Base-by-base conservation (phyloP, 768 basidiomycete species). In the Collybiopsis confluens region DNA sequence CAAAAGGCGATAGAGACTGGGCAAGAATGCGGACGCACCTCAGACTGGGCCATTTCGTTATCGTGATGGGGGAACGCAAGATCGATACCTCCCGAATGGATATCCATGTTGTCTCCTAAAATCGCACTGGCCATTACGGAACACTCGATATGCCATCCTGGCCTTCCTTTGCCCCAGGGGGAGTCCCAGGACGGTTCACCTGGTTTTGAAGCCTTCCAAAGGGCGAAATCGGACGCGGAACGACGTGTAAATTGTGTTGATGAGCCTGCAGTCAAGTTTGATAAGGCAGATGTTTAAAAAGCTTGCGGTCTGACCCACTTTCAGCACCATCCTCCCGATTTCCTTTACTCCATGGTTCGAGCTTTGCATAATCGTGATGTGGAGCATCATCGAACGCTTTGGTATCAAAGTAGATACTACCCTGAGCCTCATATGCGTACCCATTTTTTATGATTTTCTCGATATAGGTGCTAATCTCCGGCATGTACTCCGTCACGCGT, bases 131-230 rank as follows among this genome's bases (percentile, higher is more conserved):
- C 95, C 96, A 99, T 99, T 30, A 97, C 96, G 3, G 92, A 95
- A 71, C 96, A 99, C 68, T 99, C 96, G 55, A 99, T 98, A 67
- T 99, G 96, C 96, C 96, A 99, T 15, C 96, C 96, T 2, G 96
- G 96, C 40, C 96, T 80, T n/a, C 95, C 94, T 38, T 74, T 75
- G 16, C 97, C 97, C 97, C 97, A 99, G 4, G 92, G 88, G 10
- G 94, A 97, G 0, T 87, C 83, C 96, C 97, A 99, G 2, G 86
- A 86, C 2, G 97, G 97, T 68, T 99, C 97, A 6, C 97, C 97
- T 2, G 92, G 83, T 73, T 94, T 96, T 27, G 92, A 92, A 2
- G 90, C 85, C 71, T 99, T 99, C 97, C 97, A 99, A 11, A 99
- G 75, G 4, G 97, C 97, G 69, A 99, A 99, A 70, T 99, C 97